Conservation (phyloP, 2,329 filamentous ascomycete species). For the Ustilaginoidea virens region DNA sequence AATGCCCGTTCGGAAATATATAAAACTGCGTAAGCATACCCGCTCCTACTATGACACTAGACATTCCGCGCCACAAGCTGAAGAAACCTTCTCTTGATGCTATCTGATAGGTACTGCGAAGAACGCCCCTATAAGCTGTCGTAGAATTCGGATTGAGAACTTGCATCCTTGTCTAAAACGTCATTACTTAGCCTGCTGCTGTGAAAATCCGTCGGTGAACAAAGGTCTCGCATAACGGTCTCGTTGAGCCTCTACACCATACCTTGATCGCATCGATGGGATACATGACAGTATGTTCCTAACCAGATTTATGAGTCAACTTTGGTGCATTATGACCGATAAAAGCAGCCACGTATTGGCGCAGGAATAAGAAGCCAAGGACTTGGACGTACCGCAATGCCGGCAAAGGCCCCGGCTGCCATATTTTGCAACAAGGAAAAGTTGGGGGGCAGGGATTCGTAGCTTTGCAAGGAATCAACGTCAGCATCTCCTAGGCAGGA, state of each 20-base stretch:
- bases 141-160: conserved; percentile 72
- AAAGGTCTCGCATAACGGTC: neutral
- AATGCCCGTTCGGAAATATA: neutral
- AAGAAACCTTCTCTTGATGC: conserved; percentile 77
- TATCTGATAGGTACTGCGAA: conserved; percentile 86
- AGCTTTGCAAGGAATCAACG: conserved; percentile 30
- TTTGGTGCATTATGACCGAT: neutral
- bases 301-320: conserved; percentile 8
- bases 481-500: neutral
- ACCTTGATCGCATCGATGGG: conserved; percentile 97
- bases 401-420: conserved; percentile 89
- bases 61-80: conserved; percentile 91
- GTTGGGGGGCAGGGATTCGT: conserved; percentile 87
- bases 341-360: conserved; percentile 1
- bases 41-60: conserved; percentile 88
- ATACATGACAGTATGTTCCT: conserved; percentile 99
- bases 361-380: neutral
- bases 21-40: conserved; percentile 35
- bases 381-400: conserved; percentile 62
- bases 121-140: conserved; percentile 75
- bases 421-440: conserved; percentile 92
- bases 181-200: conserved; percentile 9
- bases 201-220: neutral
- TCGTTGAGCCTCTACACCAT: too few relatives aligned
- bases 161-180: conserved; percentile 82